These are phyloP conservation scores for Epichloe glyceriae DNA, from an alignment of 2,329 filamentous ascomycete genomes.

Conservation along the genomic window DNA sequence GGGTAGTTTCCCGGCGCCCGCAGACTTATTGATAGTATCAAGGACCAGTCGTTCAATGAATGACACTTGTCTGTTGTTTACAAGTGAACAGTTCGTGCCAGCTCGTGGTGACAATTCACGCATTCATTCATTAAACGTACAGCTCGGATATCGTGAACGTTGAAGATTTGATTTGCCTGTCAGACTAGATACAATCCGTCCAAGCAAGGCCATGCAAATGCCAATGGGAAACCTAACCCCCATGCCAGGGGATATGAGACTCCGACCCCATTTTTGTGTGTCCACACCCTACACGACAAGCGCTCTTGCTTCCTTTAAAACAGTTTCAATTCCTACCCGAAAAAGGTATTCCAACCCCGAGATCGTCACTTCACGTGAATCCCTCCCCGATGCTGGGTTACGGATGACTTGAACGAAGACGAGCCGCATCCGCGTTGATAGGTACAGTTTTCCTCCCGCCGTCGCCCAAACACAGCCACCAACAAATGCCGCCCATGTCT, in stretches of 20 bases:
- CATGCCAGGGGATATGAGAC: slow-evolving; percentile 26
- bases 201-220: slow-evolving; percentile 40
- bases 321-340: slow-evolving; percentile 1
- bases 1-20: no score
- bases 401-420: no score
- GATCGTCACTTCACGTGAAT: no score
- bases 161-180: slow-evolving; percentile 38
- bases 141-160: slow-evolving; percentile 18
- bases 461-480: no score
- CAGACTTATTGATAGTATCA: no score
- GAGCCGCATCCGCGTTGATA: no score
- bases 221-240: slow-evolving; percentile 29
- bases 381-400: no score
- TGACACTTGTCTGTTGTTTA: no score
- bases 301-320: neutral
- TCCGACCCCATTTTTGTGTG: slow-evolving; percentile 20
- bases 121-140: neutral
- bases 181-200: slow-evolving; percentile 34
- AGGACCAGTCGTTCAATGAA: no score
- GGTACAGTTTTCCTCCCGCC: neutral
- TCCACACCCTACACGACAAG: slow-evolving; percentile 16
- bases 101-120: neutral
- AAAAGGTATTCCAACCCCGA: no score
- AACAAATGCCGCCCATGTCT: no score
- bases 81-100: no score